A percentile compares a stretch with the other conserved stretches of the same genome.
These are phyloP conservation scores for Schoenoplectus tabernaemontani DNA, from an alignment of 202 grass and related monocot genomes.

Conservation along the genomic window DNA sequence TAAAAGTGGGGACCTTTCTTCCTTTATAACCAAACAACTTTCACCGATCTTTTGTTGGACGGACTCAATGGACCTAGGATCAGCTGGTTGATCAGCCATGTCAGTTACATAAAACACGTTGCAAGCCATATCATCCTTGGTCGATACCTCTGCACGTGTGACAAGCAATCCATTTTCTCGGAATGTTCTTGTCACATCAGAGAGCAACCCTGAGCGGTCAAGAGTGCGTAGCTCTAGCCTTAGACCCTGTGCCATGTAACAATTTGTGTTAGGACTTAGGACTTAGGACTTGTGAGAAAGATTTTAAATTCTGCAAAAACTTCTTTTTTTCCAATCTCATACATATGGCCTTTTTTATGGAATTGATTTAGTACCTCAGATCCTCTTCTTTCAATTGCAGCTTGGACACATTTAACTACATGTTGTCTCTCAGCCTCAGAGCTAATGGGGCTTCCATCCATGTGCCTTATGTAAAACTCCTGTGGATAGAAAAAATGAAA, in stretches of 20 bases:
- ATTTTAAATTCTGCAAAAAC: not conserved
- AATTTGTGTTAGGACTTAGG: not conserved
- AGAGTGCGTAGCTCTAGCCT: slow-evolving; percentile 62
- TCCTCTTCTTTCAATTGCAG: slow-evolving; percentile 59
- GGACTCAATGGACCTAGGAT: slow-evolving; percentile 33
- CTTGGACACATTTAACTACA: slow-evolving; percentile 51
- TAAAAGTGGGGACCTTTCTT: slow-evolving; percentile 40
- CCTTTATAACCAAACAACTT: slow-evolving; percentile 41
- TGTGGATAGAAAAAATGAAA: slow-evolving; percentile 1
- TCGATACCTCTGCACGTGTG: slow-evolving; percentile 55
- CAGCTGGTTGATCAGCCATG: slow-evolving; percentile 38
- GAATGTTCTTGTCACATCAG: slow-evolving; percentile 71
- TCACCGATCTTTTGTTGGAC: slow-evolving; percentile 40
- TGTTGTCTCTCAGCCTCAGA: slow-evolving; percentile 61
- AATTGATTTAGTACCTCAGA: slow-evolving; percentile 41
- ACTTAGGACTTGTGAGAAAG: not conserved
- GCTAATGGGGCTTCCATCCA: slow-evolving; percentile 67
- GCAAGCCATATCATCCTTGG: slow-evolving; percentile 54
- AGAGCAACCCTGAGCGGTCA: slow-evolving; percentile 47
- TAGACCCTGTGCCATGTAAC: slow-evolving; percentile 40
- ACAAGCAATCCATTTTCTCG: slow-evolving; percentile 81
- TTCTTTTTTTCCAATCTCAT: not conserved
- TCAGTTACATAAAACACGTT: slow-evolving; percentile 87
- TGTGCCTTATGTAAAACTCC: slow-evolving; percentile 79
- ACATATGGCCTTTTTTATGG: not conserved